phyloP scores from a whole-genome alignment of 2,329 filamentous ascomycete species.

The Parasarocladium wereldwijsianum region DNA sequence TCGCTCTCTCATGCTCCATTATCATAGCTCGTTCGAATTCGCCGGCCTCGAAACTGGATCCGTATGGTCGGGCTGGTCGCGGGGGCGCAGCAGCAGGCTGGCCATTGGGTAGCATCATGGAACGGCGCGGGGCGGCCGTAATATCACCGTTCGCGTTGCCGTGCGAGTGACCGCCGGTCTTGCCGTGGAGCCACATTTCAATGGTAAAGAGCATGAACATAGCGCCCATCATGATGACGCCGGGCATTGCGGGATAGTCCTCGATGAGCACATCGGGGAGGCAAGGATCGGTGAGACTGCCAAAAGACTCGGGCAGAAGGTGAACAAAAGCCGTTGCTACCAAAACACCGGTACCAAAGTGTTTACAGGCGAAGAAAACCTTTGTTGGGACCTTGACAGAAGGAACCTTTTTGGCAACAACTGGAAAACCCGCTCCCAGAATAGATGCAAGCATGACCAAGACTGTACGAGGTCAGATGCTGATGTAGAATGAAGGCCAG shows the following conservation, averaged over 20 bases:
- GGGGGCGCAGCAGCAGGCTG: conserved; percentile 9
- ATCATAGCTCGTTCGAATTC: conserved; percentile 5
- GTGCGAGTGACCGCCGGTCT: conserved; percentile 43
- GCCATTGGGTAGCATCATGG: conserved; percentile 1
- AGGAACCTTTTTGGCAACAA: conserved; percentile 37
- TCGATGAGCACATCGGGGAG: conserved; percentile 45
- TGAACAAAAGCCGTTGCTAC: conserved; percentile 63
- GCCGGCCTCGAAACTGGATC: conserved; percentile 2
- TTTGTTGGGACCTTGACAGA: conserved; percentile 42
- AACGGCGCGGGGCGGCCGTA: conserved; percentile 4
- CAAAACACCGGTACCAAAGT: conserved; percentile 57
- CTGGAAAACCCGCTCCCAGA: conserved; percentile 33
- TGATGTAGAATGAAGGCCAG: neutral
- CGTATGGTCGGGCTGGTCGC: conserved; percentile 15
- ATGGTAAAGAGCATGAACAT: conserved; percentile 47
- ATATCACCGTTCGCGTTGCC: conserved; percentile 34
- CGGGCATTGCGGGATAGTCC: conserved; percentile 45
- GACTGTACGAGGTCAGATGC: neutral
- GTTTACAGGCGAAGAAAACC: conserved; percentile 47
- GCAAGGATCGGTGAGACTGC: conserved; percentile 34
- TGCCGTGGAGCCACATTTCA: conserved; percentile 45
- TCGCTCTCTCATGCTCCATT: conserved; percentile 23
- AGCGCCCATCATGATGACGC: conserved; percentile 50
- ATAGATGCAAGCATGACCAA: conserved; percentile 4
- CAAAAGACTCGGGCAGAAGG: conserved; percentile 46